Percentiles rank a stretch among this genome's conserved stretches.
phyloP scores from a whole-genome alignment of 805 yeast genomes.

The Tetrapisispora nanseiensis region DNA sequence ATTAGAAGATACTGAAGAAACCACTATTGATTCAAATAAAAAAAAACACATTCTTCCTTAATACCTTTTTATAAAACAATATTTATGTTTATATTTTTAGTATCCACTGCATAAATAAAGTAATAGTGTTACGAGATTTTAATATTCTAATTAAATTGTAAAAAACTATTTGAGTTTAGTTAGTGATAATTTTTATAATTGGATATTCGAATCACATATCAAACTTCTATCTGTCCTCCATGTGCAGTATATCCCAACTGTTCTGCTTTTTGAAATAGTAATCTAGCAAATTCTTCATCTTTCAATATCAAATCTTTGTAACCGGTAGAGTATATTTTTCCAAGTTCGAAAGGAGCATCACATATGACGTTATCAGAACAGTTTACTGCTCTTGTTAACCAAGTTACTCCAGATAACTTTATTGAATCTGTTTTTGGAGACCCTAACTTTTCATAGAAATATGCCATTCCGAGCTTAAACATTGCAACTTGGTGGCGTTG shows the following conservation, averaged over 20 bases:
- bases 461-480: slow-evolving; percentile 80
- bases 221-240: no score
- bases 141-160: no score
- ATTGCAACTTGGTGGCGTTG: slow-evolving; percentile 89
- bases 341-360: slow-evolving; percentile 68
- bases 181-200: no score
- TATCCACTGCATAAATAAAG: no score
- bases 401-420: slow-evolving; percentile 75
- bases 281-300: slow-evolving; percentile 76
- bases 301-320: slow-evolving; percentile 78
- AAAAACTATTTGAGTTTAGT: no score
- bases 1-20: not conserved
- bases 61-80: no score
- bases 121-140: no score
- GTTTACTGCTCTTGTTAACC: slow-evolving; percentile 79
- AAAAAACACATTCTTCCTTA: not conserved
- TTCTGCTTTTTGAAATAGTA: slow-evolving; percentile 79
- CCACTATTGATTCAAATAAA: not conserved
- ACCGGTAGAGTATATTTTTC: slow-evolving; percentile 73
- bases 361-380: slow-evolving; percentile 71
- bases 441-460: slow-evolving; percentile 77
- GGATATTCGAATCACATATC: no score
- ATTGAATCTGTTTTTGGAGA: slow-evolving; percentile 51
- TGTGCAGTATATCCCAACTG: slow-evolving; percentile 70
- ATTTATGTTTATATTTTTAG: no score